These are phyloP conservation scores for Leptomonas pyrrhocoris DNA, from an alignment of 208 protist species.

Conservation along the genomic window DNA sequence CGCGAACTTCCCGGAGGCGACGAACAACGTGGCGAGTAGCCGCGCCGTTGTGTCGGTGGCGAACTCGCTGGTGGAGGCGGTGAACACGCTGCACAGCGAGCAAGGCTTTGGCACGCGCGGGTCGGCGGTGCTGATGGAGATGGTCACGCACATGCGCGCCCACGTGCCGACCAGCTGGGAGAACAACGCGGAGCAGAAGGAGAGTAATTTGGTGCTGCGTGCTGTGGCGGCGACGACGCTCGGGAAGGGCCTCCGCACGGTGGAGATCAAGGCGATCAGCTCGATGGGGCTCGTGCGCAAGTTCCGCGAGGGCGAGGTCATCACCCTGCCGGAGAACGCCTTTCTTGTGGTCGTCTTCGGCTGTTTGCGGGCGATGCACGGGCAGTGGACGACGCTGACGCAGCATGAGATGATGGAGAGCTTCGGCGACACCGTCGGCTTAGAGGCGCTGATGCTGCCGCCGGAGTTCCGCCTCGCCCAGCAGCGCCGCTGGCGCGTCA, in stretches of 20 bases:
- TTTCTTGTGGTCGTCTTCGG: slow-evolving; percentile 84
- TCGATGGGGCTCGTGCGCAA: slow-evolving; percentile 71
- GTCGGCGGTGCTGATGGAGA: slow-evolving; percentile 39
- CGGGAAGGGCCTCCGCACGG: slow-evolving; percentile 52
- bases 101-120: slow-evolving; percentile 61
- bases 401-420: slow-evolving; percentile 57
- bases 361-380: slow-evolving; percentile 59
- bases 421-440: slow-evolving; percentile 72
- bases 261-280: slow-evolving; percentile 65
- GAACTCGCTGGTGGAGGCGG: slow-evolving; percentile 46
- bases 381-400: slow-evolving; percentile 65
- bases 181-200: slow-evolving; percentile 43
- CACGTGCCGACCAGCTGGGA: slow-evolving; percentile 57
- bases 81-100: slow-evolving; percentile 48
- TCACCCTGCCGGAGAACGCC: slow-evolving; percentile 61
- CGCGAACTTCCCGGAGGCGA: slow-evolving; percentile 63
- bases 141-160: slow-evolving; percentile 51
- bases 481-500: slow-evolving; percentile 63
- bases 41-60: slow-evolving; percentile 66
- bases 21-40: slow-evolving; percentile 71
- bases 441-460: slow-evolving; percentile 67
- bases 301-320: slow-evolving; percentile 64
- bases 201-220: slow-evolving; percentile 64
- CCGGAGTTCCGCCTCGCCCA: slow-evolving; percentile 45
- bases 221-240: slow-evolving; percentile 69